A percentile compares a stretch with the other conserved stretches of the same genome.
Conservation (phyloP, 2,329 filamentous ascomycete species). For the Fusarium haematococcum region DNA sequence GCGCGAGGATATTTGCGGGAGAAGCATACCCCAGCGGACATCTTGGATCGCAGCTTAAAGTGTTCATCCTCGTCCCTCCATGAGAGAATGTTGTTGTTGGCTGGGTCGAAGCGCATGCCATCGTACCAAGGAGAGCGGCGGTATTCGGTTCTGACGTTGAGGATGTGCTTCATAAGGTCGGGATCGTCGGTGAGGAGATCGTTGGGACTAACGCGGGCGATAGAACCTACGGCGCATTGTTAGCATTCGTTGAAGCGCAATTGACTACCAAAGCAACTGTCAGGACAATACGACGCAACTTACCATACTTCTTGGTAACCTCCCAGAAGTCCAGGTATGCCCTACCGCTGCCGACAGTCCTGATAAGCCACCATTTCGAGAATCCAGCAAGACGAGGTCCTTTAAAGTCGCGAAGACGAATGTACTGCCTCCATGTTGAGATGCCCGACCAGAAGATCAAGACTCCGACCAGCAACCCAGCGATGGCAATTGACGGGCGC, state of each 20-base stretch:
- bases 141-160: conserved; percentile 50
- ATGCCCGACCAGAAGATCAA: conserved; percentile 24
- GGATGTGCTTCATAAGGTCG: conserved; percentile 51
- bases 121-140: conserved; percentile 58
- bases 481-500: conserved; percentile 20
- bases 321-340: conserved; percentile 53
- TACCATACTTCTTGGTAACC: conserved; percentile 51
- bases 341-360: conserved; percentile 46
- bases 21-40: conserved; percentile 59
- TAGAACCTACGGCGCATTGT: conserved; percentile 38
- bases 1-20: accelerated
- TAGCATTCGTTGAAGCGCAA: background rate
- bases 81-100: conserved; percentile 63
- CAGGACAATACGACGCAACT: conserved; percentile 6
- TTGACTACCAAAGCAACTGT: background rate
- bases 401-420: conserved; percentile 54
- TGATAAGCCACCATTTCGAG: conserved; percentile 55
- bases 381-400: conserved; percentile 53
- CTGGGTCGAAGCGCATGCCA: conserved; percentile 63
- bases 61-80: conserved; percentile 59
- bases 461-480: conserved; percentile 4
- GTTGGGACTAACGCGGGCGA: conserved; percentile 57
- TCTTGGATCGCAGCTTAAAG: conserved; percentile 58
- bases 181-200: conserved; percentile 55
- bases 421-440: conserved; percentile 46